These are phyloP conservation scores for Passiflora organensis DNA, from an alignment of 345 rosid genomes.

Conservation along the genomic window DNA sequence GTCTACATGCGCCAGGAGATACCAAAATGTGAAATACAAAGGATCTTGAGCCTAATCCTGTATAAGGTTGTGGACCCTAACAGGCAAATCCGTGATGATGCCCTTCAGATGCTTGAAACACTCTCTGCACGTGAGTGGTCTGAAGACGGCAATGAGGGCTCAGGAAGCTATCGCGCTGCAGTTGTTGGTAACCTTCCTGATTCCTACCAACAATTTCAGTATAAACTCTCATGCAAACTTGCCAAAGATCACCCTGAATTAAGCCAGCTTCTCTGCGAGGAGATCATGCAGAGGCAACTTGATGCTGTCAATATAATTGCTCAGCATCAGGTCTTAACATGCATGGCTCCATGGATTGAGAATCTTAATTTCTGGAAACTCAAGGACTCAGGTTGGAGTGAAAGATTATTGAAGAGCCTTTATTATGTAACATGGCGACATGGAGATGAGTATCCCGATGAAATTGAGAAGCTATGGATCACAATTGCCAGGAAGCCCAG, in stretches of 20 bases:
- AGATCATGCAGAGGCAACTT: constrained; percentile 98
- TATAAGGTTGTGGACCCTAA: constrained; percentile 98
- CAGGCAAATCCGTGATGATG: constrained; percentile 98
- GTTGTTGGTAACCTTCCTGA: constrained; percentile 98
- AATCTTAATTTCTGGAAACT: constrained; percentile 98
- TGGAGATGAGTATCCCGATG: constrained; percentile 98
- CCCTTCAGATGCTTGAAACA: constrained; percentile 98
- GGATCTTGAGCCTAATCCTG: constrained; percentile 89
- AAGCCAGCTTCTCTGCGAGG: constrained; percentile 96
- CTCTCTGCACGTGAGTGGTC: constrained; percentile 98
- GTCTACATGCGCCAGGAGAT: constrained; percentile 99
- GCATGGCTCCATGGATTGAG: constrained; percentile 99
- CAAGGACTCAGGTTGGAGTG: constrained; percentile 99
- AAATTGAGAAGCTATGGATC: constrained; percentile 98
- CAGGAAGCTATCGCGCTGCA: constrained; percentile 96
- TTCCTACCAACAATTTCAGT: constrained; percentile 98
- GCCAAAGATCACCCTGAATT: constrained; percentile 97
- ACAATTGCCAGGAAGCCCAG: constrained; percentile 95
- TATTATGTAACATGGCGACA: constrained; percentile 99
- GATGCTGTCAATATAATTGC: constrained; percentile 99
- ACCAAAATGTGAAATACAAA: constrained; percentile 94
- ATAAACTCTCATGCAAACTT: constrained; percentile 91
- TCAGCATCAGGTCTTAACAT: constrained; percentile 97
- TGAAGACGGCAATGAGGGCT: constrained; percentile 84
- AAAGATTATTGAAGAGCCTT: constrained; percentile 89